Base-by-base conservation (phyloP, 179 eudicot genomes). In the Patellifolia procumbens region DNA sequence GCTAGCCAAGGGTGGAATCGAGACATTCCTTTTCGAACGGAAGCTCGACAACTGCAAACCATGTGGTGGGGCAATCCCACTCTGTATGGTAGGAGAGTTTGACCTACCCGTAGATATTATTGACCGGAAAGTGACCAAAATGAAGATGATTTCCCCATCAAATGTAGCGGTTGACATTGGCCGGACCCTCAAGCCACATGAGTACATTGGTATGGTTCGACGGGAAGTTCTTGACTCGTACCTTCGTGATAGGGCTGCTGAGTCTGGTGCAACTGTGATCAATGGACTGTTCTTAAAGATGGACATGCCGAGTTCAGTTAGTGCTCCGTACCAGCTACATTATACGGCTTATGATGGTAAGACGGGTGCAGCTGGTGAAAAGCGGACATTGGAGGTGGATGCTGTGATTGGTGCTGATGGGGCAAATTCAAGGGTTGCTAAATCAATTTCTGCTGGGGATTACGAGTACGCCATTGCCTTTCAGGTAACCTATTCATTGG, bases 381-480 rank as follows among this genome's bases (percentile, higher is more conserved):
- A 76, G 78, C 80, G 78, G 70, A 83, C 85, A 0, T 78, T 95
- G 31, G 97, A 95, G 72, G 97, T 94, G 35, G 99, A 95, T 74
- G 99, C 97, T 12, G 87, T 95, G 43, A 89, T 95, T 55, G 99
- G 98, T 3, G 98, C 97, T 51, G 99, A 95, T 63, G 98, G 99
- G 5, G 99, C 97, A 13, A 95, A 95, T 78, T 92, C 97, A 13
- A 86, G 97, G 16, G 99, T 95, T 45, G 97, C 99, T 1, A 93
- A 95, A 68, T 79, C 87, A 31, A 95, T 95, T 32, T 80, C 75
- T 71, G 99, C 99, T 42, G 99, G 99, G 0, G 99, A 95, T 75
- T 95, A 92, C 75, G 99, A 95, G 82, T 95, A 95, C 67, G 99
- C 97, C 12, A 95, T 95, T 35, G 99, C 99, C 2, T 95, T 95